Evolutionary conservation across 495 filamentous ascomycete species (phyloP).

Genomic region (Pyronema domesticum): DNA sequence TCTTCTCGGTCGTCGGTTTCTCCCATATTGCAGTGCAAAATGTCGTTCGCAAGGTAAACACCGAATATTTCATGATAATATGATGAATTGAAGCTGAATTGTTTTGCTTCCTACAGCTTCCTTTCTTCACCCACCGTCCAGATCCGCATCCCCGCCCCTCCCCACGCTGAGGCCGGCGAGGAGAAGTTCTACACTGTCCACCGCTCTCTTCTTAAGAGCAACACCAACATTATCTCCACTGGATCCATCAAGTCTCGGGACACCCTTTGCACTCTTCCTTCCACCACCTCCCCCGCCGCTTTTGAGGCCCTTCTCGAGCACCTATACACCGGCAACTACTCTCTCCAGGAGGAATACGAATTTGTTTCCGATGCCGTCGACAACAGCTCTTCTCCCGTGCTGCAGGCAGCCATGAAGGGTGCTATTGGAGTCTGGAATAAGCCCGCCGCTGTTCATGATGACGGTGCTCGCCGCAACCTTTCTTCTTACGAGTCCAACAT

Average conservation of each 20-base stretch:
- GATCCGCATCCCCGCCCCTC: slow-evolving; percentile 6
- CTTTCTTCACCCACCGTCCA: slow-evolving; percentile 17
- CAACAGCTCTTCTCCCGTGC: slow-evolving; percentile 8
- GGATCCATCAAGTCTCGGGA: slow-evolving; percentile 2
- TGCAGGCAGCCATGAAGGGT: slow-evolving; percentile 14
- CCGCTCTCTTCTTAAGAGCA: slow-evolving; percentile 10
- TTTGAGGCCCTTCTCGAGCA: slow-evolving; percentile 13
- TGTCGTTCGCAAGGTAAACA: slow-evolving; percentile 4
- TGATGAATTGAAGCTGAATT: neutral
- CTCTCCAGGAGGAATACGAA: slow-evolving; percentile 5
- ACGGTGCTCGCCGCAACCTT: neutral
- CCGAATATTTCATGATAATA: neutral
- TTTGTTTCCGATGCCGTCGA: slow-evolving; percentile 6
- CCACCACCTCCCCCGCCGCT: slow-evolving; percentile 6
- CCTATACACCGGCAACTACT: slow-evolving; percentile 15
- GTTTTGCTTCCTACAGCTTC: slow-evolving; percentile 6
- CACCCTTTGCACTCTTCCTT: neutral
- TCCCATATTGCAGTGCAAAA: neutral
- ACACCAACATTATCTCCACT: slow-evolving; percentile 15
- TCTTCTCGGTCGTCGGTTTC: neutral
- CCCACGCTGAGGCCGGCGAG: slow-evolving; percentile 3
- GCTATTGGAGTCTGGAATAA: slow-evolving; percentile 16
- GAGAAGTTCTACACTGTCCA: slow-evolving; percentile 16
- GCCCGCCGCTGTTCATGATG: slow-evolving; percentile 8
- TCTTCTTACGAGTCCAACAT: neutral